Percentiles rank a stretch among this genome's conserved stretches.
Evolutionary conservation across 2,329 filamentous ascomycete genomes (phyloP).

Genomic region (Pseudocercospora cruenta): DNA sequence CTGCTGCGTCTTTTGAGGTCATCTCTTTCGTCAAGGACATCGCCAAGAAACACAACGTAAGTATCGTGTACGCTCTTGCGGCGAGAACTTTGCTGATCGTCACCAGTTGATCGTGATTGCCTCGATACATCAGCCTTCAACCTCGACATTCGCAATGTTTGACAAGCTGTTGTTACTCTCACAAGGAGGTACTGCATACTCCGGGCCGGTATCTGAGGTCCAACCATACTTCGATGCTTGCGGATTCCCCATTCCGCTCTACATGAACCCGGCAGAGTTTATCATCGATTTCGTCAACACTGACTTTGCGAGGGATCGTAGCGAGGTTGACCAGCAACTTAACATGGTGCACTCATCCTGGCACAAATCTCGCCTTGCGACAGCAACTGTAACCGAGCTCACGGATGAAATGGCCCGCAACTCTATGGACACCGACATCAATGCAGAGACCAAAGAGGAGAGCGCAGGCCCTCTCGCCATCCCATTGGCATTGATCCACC

Average conservation of each 20-base stretch:
- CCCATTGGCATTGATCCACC: slow-evolving; percentile 70
- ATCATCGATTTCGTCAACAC: slow-evolving; percentile 77
- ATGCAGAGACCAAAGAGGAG: slow-evolving; percentile 33
- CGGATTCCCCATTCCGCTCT: slow-evolving; percentile 65
- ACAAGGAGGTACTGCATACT: slow-evolving; percentile 71
- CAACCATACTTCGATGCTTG: slow-evolving; percentile 65
- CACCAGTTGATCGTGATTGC: slow-evolving; percentile 73
- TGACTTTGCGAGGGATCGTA: slow-evolving; percentile 66
- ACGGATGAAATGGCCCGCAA: slow-evolving; percentile 42
- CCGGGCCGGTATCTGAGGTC: slow-evolving; percentile 64
- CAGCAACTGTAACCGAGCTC: slow-evolving; percentile 38
- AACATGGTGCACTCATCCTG: slow-evolving; percentile 60
- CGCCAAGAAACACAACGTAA: slow-evolving; percentile 67
- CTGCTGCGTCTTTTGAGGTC: slow-evolving; percentile 74
- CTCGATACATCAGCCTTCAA: slow-evolving; percentile 84
- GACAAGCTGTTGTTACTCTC: slow-evolving; percentile 78
- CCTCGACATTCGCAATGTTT: slow-evolving; percentile 76
- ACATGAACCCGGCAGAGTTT: slow-evolving; percentile 80
- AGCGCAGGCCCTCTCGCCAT: slow-evolving; percentile 55
- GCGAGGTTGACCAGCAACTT: slow-evolving; percentile 54
- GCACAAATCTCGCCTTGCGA: slow-evolving; percentile 52
- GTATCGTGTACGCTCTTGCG: slow-evolving; percentile 25
- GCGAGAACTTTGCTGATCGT: not conserved
- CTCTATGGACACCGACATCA: slow-evolving; percentile 37
- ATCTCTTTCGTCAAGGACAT: slow-evolving; percentile 71